These are phyloP conservation scores for Linderina pennispora DNA, from an alignment of 192 early-diverging fungal genomes.

Conservation along the genomic window DNA sequence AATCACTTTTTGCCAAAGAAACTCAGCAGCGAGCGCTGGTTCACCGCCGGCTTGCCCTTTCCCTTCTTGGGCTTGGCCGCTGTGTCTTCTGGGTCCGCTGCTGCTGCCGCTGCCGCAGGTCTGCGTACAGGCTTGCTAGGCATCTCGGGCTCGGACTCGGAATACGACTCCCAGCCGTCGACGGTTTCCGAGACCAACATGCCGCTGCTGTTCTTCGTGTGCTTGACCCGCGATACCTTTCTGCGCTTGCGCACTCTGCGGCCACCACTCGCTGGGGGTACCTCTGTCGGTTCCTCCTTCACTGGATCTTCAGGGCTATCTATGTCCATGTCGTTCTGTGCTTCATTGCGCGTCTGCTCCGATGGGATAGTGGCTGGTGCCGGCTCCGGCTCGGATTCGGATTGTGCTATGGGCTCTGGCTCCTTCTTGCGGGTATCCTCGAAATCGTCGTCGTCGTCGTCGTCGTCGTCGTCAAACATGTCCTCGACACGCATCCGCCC, in stretches of 20 bases:
- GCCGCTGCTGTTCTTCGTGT: conserved; percentile 41
- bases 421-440: neutral
- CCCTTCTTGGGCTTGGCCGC: conserved; percentile 1
- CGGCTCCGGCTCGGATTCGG: neutral
- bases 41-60: conserved; percentile 13
- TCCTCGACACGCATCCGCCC: conserved; percentile 23
- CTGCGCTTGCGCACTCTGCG: conserved; percentile 38
- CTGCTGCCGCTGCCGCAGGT: too few species aligned
- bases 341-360: neutral
- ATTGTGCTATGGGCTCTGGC: neutral
- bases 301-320: conserved; percentile 1
- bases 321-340: too few species aligned
- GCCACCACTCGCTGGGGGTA: neutral
- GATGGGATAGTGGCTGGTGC: neutral
- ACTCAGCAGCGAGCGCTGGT: conserved; percentile 32
- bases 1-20: conserved; percentile 40
- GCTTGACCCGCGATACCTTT: conserved; percentile 40
- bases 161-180: conserved; percentile 44
- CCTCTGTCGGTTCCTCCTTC: neutral
- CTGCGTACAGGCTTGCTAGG: neutral
- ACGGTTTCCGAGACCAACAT: conserved; percentile 44
- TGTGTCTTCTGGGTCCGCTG: too few species aligned
- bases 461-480: conserved; percentile 42
- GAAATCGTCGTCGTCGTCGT: conserved; percentile 1
- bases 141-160: conserved; percentile 22